A percentile compares a stretch with the other conserved stretches of the same genome.
Evolutionary conservation across 495 filamentous ascomycete genomes (phyloP).

Genomic region (Tuber brumale): DNA sequence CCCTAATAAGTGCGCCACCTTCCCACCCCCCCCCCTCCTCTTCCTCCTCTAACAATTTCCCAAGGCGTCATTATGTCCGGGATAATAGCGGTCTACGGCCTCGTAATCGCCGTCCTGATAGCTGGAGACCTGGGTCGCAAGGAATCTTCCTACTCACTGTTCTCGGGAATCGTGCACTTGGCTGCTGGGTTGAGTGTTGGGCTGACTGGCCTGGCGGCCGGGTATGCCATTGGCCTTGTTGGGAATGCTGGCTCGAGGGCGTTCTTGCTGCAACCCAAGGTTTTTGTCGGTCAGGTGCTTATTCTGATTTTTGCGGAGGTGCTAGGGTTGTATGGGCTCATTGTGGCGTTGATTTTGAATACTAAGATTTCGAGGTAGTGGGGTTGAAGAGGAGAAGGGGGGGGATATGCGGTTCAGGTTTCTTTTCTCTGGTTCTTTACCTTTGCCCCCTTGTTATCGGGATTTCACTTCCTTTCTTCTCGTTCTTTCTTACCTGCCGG

Average conservation of each 20-base stretch:
- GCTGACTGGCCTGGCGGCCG: slow-evolving; percentile 85
- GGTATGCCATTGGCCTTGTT: slow-evolving; percentile 92
- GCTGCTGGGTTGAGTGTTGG: slow-evolving; percentile 87
- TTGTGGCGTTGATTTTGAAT: slow-evolving; percentile 35
- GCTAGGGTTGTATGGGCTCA: slow-evolving; percentile 90
- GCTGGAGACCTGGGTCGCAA: slow-evolving; percentile 65
- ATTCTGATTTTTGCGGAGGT: slow-evolving; percentile 99
- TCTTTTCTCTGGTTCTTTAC: not conserved
- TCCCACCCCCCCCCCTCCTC: not conserved
- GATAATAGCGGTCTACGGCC: slow-evolving; percentile 96
- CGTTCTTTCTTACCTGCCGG: not conserved
- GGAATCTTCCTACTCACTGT: slow-evolving; percentile 63
- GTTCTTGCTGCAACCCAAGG: slow-evolving; percentile 90
- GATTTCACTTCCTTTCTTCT: not conserved
- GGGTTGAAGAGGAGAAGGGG: not conserved
- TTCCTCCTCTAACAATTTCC: slow-evolving; percentile 59
- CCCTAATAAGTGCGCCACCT: slow-evolving; percentile 33
- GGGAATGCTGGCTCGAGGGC: slow-evolving; percentile 88
- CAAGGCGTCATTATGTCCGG: slow-evolving; percentile 97
- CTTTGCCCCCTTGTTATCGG: not conserved
- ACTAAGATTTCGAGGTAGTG: not conserved
- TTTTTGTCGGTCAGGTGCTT: slow-evolving; percentile 97
- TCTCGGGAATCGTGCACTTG: slow-evolving; percentile 88
- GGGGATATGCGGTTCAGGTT: not conserved
- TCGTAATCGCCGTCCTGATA: slow-evolving; percentile 93